Evolutionary conservation across 805 yeast genomes (phyloP).

Genomic region (Ogataea wickerhamii): DNA sequence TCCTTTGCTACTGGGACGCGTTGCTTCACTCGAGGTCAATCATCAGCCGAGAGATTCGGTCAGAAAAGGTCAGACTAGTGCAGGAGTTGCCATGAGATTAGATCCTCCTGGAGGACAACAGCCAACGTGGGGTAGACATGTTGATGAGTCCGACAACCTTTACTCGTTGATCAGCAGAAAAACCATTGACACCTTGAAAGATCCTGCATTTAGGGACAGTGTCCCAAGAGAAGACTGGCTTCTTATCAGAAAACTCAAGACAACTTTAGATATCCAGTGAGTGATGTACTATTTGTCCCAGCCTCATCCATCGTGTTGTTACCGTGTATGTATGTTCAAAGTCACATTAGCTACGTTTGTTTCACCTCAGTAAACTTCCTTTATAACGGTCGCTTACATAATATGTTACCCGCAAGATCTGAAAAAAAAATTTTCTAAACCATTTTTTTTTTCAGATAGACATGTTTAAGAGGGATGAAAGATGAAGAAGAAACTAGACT

Average conservation of each 20-base stretch:
- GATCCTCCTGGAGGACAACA: constrained; percentile 90
- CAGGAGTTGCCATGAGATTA: constrained; percentile 98
- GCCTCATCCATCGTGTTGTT: too few relatives aligned
- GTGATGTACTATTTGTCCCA: too few relatives aligned
- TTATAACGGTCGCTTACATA: background rate
- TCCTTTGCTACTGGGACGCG: constrained; percentile 78
- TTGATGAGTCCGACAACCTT: constrained; percentile 85
- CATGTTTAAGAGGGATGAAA: background rate
- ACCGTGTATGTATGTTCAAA: too few relatives aligned
- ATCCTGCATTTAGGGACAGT: constrained; percentile 93
- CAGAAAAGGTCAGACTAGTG: constrained; percentile 92
- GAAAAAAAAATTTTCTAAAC: background rate
- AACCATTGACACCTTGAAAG: constrained; percentile 95
- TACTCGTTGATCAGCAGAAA: constrained; percentile 88
- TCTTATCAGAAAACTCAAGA: constrained; percentile 81
- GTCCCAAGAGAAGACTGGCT: constrained; percentile 97
- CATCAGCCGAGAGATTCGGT: constrained; percentile 78
- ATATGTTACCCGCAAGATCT: constrained; percentile 1
- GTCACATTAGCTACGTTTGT: too few relatives aligned
- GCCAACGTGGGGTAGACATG: constrained; percentile 99
- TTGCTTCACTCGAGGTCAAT: constrained; percentile 90
- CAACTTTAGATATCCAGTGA: constrained; percentile 77
- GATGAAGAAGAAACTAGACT: background rate
- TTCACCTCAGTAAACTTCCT: too few relatives aligned
- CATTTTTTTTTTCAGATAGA: background rate